Evolutionary conservation across 805 yeast species (phyloP), one percentile per base, ranked within the genome.

Genomic region (Komagataella kurtzmanii): DNA sequence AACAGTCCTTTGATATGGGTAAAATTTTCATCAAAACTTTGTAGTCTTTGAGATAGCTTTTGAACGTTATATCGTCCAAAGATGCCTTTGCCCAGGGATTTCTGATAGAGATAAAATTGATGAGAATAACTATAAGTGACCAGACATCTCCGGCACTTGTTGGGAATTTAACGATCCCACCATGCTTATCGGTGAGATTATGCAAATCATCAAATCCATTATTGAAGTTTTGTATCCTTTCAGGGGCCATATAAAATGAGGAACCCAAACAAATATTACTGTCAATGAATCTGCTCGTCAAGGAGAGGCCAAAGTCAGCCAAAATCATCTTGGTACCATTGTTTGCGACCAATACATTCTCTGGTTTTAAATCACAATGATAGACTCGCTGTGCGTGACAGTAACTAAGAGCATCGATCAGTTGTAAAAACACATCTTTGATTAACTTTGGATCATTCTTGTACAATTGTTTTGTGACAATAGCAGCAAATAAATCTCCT

Each of bases 321-420:
- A 83, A 72, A 56, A 75, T 77, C 52, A 84, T 70, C 52, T 69
- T 74, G 51, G 73, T 63, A 53, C 81, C 88, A 58, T 76, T 72
- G 61, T 66, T 65, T 10, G 79, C 74, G 49, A 89, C 80, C 60
- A 93, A 71, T 52, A 93, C 78, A 69, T 93, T 93, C 65, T 93
- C 98, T 5, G 99, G 99, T 70, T 93, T 93, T 57, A 90, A 79
- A 67, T 90, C 98, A 62, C 97, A 86, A 64, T 90, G 98, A 64
- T 82, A 91, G 44, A 91, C 80, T n/a, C 85, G 83, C 55, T 77
- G 79, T 1, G 83, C 73, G 65, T 91, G 97, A 61, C 95, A 86
- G 68, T 83, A 86, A 55, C 80, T 78, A 51, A 90, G 75, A 2
- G 90, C 96, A 55, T 89, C 86, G 46, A 91, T 72, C 64, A 93